Evolutionary conservation across 1,284 basidiomycete species (phyloP), one percentile per base, ranked within the genome.

Genomic region (Pseudozyma flocculosa): DNA sequence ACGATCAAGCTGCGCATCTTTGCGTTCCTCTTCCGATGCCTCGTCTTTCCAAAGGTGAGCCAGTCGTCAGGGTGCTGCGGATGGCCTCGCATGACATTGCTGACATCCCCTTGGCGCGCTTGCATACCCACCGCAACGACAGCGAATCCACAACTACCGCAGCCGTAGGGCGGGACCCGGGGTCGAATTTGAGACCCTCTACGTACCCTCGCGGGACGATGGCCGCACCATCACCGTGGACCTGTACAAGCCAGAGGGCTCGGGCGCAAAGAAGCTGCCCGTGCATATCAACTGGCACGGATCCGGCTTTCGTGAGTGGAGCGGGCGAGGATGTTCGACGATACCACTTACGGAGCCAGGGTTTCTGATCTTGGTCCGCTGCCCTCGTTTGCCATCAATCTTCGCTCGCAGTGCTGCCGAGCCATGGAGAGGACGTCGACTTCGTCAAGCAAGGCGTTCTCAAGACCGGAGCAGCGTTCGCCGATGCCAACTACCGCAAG

Each of bases 401-500:
- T 9, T 11, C 14, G 11, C 8, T 5, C 32, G 32, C 15, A 34
- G 49, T 72, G 15, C 43, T 69, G 15, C 60, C 62, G 5, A 63
- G 46, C 15, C 50, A 67, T 17, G 65, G 64, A 29, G 52, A 56
- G 2, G 69, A 72, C 24, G 29, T 43, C 14, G 61, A 46, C 3
- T 66, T 52, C 22, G 45, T 50, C 18, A 14, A 42, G 1, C 38
- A 55, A 4, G 29, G 52, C 23, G 30, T 68, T 22, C 34, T 51
- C 29, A 39, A 47, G 37, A 50, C 48, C 21, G 50, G 64, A 9
- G 50, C 49, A 30, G 40, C 63, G 19, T 45, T 71, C 4, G 44
- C 72, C 38, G 73, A 75, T 26, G 58, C 60, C 34, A 72, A 72
- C 42, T 75, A 75, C 37, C 72, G 73, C 48, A 75, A 75, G 43